Base-by-base conservation (phyloP, 352 stramenopile species). In the Pelagophyceae sp. region DNA sequence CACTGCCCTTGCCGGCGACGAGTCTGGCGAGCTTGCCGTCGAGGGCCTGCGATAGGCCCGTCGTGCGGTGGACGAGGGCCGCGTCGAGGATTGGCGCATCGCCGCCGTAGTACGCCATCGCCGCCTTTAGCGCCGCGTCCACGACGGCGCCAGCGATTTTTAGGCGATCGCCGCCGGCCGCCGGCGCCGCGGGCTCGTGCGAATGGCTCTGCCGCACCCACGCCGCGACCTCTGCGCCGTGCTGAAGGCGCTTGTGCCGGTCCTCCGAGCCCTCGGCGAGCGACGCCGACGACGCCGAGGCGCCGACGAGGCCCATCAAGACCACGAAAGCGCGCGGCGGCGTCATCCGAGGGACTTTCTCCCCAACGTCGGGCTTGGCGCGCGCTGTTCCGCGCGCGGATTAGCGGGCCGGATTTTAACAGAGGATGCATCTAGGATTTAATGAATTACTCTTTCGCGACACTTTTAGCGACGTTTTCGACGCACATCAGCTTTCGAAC, bases 91-190 rank as follows among this genome's bases (percentile, higher is more conserved):
- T 19, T 20, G 6, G 11, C 67, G 20, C 67, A 37, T 74, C 67
- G 35, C 67, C 67, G 1, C 33, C 38, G 38, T 74, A 74, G 67
- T 74, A 74, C 67, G 67, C 67, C 11, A 74, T 11, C 38, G 58
- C 3, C 33, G 1, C 6, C n/a, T n/a, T n/a, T n/a, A n/a, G n/a
- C n/a, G n/a, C n/a, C n/a, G n/a, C n/a, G n/a, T n/a, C n/a, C n/a
- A n/a, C n/a, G n/a, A n/a, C n/a, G n/a, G n/a, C n/a, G n/a, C n/a
- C n/a, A n/a, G n/a, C n/a, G n/a, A n/a, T n/a, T n/a, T n/a, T n/a
- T n/a, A n/a, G n/a, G 45, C 45, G 45, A 54, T 11, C 11, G 45
- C 45, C 45, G 45, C 45, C 45, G 23, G 45, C 23, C 45, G 45
- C 45, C 45, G 11, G 45, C 45, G 45, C 45, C 45, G 45, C 45